phyloP scores from a whole-genome alignment of 805 yeast genomes.

The Brettanomyces sp. region DNA sequence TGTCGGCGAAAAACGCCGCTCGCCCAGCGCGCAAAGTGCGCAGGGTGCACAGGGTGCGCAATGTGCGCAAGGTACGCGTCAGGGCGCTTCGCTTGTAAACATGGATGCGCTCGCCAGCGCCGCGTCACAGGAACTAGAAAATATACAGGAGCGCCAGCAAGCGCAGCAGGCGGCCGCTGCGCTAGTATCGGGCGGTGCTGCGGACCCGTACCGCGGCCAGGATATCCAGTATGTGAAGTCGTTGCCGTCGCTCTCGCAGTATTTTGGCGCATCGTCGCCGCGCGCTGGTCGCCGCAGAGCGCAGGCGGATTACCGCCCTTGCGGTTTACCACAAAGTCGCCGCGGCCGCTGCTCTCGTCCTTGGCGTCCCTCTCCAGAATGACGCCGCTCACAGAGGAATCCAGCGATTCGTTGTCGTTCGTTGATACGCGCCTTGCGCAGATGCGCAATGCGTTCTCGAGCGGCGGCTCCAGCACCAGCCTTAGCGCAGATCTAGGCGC shows the following conservation, averaged over 20 bases:
- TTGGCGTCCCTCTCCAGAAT: slow-evolving; percentile 27
- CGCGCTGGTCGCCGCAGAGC: slow-evolving; percentile 40
- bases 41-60: not conserved
- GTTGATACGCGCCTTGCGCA: slow-evolving; percentile 7
- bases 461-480: slow-evolving; percentile 34
- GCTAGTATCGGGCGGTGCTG: slow-evolving; percentile 3
- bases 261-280: slow-evolving; percentile 27
- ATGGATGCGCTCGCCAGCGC: slow-evolving; percentile 46
- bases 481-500: slow-evolving; percentile 24
- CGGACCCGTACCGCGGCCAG: not conserved
- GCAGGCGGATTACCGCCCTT: slow-evolving; percentile 41
- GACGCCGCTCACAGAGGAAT: slow-evolving; percentile 9
- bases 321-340: slow-evolving; percentile 41
- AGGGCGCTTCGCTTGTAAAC: slow-evolving; percentile 5
- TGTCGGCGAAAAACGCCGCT: not conserved
- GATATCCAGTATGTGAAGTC: slow-evolving; percentile 35
- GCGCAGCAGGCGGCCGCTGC: slow-evolving; percentile 11
- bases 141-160: slow-evolving; percentile 23
- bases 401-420: slow-evolving; percentile 1
- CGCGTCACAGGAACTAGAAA: slow-evolving; percentile 44
- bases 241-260: slow-evolving; percentile 42
- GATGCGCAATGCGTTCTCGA: slow-evolving; percentile 5
- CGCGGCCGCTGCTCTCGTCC: slow-evolving; percentile 23
- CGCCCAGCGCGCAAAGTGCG: not conserved
- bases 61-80: not conserved